phyloP scores from a whole-genome alignment of 1,284 basidiomycete species.

The Takashimella tepidaria region DNA sequence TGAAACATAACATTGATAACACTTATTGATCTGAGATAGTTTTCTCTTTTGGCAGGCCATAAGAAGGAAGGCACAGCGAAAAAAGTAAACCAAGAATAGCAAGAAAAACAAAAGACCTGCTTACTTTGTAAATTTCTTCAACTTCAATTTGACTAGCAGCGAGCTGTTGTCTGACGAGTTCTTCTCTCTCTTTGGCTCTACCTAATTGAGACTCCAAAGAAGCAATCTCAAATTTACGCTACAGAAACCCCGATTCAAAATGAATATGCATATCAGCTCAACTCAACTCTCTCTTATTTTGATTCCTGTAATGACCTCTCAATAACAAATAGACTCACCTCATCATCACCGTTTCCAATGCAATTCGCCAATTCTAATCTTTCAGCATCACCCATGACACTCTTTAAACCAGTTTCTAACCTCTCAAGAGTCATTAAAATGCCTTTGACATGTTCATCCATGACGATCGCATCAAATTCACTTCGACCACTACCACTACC shows the following conservation, averaged over 20 bases:
- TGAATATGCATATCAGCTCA: neutral
- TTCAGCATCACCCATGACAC: conserved; percentile 25
- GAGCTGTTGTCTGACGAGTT: conserved; percentile 68
- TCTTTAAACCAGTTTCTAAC: conserved; percentile 26
- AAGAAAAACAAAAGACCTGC: conserved; percentile 39
- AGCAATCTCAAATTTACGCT: conserved; percentile 53
- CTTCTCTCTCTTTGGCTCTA: conserved; percentile 64
- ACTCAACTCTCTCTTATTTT: too few relatives aligned
- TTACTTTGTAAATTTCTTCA: conserved; percentile 82
- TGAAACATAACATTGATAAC: too few relatives aligned
- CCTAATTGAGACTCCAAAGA: conserved; percentile 60
- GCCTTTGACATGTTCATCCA: conserved; percentile 28
- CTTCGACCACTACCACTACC: conserved; percentile 8
- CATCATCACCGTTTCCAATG: conserved; percentile 7
- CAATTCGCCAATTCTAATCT: conserved; percentile 11
- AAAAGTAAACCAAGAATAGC: too few relatives aligned
- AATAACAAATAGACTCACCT: conserved; percentile 11
- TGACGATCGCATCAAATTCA: conserved; percentile 25
- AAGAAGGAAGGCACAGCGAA: too few relatives aligned
- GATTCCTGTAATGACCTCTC: too few relatives aligned
- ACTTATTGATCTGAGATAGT: too few relatives aligned
- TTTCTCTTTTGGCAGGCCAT: too few relatives aligned
- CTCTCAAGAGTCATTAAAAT: conserved; percentile 27
- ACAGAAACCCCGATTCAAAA: neutral
- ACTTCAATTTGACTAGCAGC: conserved; percentile 74